Conservation (phyloP, 2,329 filamentous ascomycete species). For the Drechslera avenae region DNA sequence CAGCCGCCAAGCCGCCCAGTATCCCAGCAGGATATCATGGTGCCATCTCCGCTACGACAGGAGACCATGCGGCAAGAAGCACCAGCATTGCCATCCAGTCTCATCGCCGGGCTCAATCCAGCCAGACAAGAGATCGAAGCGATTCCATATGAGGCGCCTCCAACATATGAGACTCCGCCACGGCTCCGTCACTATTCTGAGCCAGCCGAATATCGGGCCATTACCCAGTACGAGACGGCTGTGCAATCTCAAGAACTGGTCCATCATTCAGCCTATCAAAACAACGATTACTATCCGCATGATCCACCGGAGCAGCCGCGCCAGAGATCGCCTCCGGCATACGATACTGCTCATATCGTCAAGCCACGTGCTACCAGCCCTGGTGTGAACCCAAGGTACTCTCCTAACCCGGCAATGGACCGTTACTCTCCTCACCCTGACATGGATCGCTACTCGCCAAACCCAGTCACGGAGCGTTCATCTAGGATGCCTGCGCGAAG, state of each 20-base stretch:
- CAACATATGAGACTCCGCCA: constrained; percentile 28
- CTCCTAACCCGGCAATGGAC: constrained; percentile 17
- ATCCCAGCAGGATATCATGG: constrained; percentile 40
- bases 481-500: constrained; percentile 51
- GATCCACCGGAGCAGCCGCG: constrained; percentile 46
- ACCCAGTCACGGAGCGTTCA: constrained; percentile 41
- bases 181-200: constrained; percentile 43
- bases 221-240: constrained; percentile 41
- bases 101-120: constrained; percentile 39
- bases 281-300: constrained; percentile 52
- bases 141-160: constrained; percentile 28
- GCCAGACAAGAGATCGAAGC: constrained; percentile 34
- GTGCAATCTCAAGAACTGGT: constrained; percentile 36
- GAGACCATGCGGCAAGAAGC: constrained; percentile 35
- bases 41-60: constrained; percentile 26
- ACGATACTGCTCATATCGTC: constrained; percentile 50
- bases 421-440: constrained; percentile 23
- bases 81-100: constrained; percentile 31
- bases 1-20: constrained; percentile 38
- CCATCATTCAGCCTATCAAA: constrained; percentile 32
- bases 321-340: constrained; percentile 41
- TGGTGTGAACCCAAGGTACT: constrained; percentile 34
- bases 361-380: constrained; percentile 55
- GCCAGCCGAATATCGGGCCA: constrained; percentile 39
- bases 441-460: constrained; percentile 23